phyloP scores from a whole-genome alignment of 2,329 filamentous ascomycete genomes.

The Sphaceloma murrayae region DNA sequence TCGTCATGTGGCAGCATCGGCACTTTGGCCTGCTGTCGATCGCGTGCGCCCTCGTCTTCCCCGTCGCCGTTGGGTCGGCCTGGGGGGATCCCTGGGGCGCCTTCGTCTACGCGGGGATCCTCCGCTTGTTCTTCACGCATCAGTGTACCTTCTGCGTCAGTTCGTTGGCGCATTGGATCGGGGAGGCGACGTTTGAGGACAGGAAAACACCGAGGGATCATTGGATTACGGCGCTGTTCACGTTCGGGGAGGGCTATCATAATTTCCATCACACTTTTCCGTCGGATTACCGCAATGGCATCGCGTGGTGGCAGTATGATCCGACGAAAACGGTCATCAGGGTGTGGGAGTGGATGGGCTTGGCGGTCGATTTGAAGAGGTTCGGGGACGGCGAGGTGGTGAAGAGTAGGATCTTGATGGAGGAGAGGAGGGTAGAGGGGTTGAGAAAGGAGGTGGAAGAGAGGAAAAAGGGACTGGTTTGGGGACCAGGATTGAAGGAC shows the following conservation, averaged over 20 bases:
- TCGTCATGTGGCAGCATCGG: constrained; percentile 81
- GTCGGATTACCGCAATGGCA: constrained; percentile 85
- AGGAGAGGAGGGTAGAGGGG: constrained; percentile 83
- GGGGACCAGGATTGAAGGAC: constrained; percentile 76
- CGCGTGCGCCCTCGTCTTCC: constrained; percentile 67
- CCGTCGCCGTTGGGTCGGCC: constrained; percentile 65
- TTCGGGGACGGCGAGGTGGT: constrained; percentile 85
- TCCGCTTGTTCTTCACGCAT: constrained; percentile 82
- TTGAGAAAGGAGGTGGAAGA: constrained; percentile 87
- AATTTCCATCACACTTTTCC: constrained; percentile 96
- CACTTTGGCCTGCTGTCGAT: constrained; percentile 75
- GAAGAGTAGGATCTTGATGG: no score
- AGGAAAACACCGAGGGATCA: constrained; percentile 85
- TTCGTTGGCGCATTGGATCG: constrained; percentile 85
- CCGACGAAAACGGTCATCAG: constrained; percentile 86
- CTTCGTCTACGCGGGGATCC: constrained; percentile 74
- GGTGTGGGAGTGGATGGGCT: constrained; percentile 71
- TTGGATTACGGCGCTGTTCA: constrained; percentile 74
- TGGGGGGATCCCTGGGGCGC: constrained; percentile 77
- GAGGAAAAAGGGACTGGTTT: constrained; percentile 71
- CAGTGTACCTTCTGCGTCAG: constrained; percentile 92
- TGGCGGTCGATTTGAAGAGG: constrained; percentile 80
- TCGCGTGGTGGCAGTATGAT: constrained; percentile 85
- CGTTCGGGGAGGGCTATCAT: constrained; percentile 82
- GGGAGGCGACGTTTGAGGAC: constrained; percentile 86